Evolutionary conservation across 2,329 filamentous ascomycete species (phyloP), one percentile per base, ranked within the genome.

Genomic region (Fusarium sp.): DNA sequence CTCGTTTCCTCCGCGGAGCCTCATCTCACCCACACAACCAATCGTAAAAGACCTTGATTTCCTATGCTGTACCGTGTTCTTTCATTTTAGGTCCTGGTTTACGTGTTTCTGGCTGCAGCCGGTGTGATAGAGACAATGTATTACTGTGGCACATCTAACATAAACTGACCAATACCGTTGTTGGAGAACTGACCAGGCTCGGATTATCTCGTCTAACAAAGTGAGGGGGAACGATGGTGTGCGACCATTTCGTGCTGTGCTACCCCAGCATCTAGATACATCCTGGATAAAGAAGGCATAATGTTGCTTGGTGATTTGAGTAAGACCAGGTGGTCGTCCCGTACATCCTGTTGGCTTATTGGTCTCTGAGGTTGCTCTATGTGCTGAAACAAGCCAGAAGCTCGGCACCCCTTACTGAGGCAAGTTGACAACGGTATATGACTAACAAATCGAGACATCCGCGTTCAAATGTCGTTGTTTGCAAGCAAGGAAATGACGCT

Each of bases 71-170:
- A 5, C 12, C 18, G 5, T 5, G 24, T 14, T 14, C 0, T 20
- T 20, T 20, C 2, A 3, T 20, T 0, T 5, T 3, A 45, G 8
- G 42, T 3, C 18, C 0, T 4, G 42, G 8, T 5, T 2, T 15
- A 9, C 8, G 3, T 45, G 5, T 28, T 45, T 28, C 24, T 28
- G 42, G 42, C 42, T 45, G 42, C 18, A 45, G 13, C 13, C 42
- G 42, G 24, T 45, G 42, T 45, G 42, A 45, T 45, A 15, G 18
- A 28, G 42, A 45, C 24, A 11, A 45, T 22, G 42, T 22, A 22
- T 7, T 45, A 18, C 24, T 15, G 24, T 45, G 42, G 42, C 42
- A 22, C 42, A 22, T 22, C 4, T 15, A 15, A 7, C 42, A 22
- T 7, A 3, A 26, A 6, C 18, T 22, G 42, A 45, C 42, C 42